These are phyloP conservation scores for Chlorella sorokiniana DNA, from an alignment of 139 green algal genomes.

Conservation along the genomic window DNA sequence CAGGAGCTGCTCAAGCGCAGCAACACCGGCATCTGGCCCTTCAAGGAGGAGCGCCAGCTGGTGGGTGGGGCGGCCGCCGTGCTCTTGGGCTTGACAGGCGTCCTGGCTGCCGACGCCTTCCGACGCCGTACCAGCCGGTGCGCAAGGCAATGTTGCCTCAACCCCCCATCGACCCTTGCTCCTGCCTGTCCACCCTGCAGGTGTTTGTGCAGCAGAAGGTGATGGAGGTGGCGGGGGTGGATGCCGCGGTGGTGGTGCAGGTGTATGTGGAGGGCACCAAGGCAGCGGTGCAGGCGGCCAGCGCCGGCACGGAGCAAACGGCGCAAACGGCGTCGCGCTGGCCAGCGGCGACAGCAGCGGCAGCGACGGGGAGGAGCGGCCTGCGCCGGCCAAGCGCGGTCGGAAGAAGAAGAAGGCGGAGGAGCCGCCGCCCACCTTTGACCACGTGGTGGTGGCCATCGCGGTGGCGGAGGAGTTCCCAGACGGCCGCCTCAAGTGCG, in stretches of 20 bases:
- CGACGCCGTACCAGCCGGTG: background rate
- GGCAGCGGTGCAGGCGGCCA: constrained; percentile 13
- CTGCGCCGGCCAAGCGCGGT: background rate
- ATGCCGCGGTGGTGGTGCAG: constrained; percentile 36
- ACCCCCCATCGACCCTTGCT: background rate
- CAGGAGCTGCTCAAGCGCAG: constrained; percentile 15
- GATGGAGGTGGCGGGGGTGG: constrained; percentile 29
- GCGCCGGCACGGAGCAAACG: background rate
- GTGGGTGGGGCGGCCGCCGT: background rate
- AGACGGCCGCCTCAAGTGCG: constrained; percentile 17
- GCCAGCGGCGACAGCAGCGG: background rate
- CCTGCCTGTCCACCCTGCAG: background rate
- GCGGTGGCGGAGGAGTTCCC: constrained; percentile 16
- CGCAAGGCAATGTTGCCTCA: background rate
- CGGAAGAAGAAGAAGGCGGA: constrained; percentile 2
- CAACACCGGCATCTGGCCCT: constrained; percentile 11
- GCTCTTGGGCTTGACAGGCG: background rate
- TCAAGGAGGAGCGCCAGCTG: constrained; percentile 33
- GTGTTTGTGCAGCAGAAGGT: constrained; percentile 36
- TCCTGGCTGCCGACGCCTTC: background rate
- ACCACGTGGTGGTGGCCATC: constrained; percentile 39
- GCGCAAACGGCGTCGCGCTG: background rate
- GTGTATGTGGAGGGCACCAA: constrained; percentile 32
- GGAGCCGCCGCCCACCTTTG: constrained; percentile 20
- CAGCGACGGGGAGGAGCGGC: too few relatives aligned